These are phyloP conservation scores for Penicillium cataractarum DNA, from an alignment of 495 filamentous ascomycete genomes.

Conservation along the genomic window DNA sequence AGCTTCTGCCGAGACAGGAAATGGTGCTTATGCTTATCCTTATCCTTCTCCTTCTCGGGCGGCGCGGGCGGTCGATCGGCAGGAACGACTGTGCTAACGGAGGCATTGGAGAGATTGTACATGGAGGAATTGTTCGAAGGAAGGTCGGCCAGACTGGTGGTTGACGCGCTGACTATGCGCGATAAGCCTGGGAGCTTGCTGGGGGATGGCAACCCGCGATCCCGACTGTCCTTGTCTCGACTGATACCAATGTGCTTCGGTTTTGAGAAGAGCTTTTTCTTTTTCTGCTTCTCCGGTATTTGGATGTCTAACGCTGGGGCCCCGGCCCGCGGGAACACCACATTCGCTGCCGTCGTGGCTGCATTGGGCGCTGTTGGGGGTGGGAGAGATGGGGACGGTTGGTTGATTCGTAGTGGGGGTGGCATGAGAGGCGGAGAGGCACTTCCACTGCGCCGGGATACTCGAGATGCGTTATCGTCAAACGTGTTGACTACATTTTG, in stretches of 20 bases:
- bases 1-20: constrained; percentile 92
- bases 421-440: constrained; percentile 47
- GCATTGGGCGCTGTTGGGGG: constrained; percentile 61
- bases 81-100: constrained; percentile 73
- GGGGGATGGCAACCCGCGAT: constrained; percentile 76
- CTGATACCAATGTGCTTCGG: constrained; percentile 81
- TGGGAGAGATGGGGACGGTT: constrained; percentile 54
- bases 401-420: constrained; percentile 31
- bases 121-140: constrained; percentile 68
- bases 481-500: constrained; percentile 61
- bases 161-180: constrained; percentile 73
- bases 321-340: constrained; percentile 75
- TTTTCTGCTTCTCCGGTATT: constrained; percentile 71
- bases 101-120: constrained; percentile 83
- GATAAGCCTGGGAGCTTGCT: constrained; percentile 69
- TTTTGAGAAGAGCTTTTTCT: constrained; percentile 90
- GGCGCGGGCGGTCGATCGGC: constrained; percentile 37
- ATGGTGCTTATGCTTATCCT: constrained; percentile 75
- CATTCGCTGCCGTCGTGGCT: constrained; percentile 82
- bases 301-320: constrained; percentile 53
- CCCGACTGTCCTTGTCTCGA: constrained; percentile 69
- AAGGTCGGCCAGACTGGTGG: constrained; percentile 72
- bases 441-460: constrained; percentile 43
- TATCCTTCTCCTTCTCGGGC: constrained; percentile 43
- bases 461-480: constrained; percentile 29